These are phyloP conservation scores for Ogataea hybrid DNA, from an alignment of 1,139 yeast genomes.

Conservation along the genomic window DNA sequence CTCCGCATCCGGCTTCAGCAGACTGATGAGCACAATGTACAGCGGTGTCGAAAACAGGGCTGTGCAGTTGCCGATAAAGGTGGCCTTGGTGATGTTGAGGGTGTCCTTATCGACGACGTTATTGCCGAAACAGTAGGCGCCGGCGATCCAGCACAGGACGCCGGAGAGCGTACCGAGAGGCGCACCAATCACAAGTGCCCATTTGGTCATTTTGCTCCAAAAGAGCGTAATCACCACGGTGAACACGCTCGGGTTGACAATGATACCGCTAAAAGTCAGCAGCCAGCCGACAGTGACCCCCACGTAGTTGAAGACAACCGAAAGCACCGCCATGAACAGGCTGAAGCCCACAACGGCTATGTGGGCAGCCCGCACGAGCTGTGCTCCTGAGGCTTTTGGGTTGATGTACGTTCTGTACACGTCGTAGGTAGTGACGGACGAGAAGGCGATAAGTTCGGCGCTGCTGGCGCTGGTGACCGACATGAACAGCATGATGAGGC, in stretches of 20 bases:
- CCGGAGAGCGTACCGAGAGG: constrained; percentile 9
- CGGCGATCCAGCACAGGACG: constrained; percentile 10
- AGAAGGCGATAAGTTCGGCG: constrained; percentile 54
- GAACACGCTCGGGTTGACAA: constrained; percentile 20
- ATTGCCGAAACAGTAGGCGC: constrained; percentile 28
- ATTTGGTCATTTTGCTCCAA: constrained; percentile 9
- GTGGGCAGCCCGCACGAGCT: constrained; percentile 48
- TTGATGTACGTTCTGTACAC: constrained; percentile 50
- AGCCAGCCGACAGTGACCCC: constrained; percentile 35
- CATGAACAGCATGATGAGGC: constrained; percentile 50
- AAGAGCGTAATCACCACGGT: constrained; percentile 34
- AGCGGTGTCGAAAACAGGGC: constrained; percentile 10
- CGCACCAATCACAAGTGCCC: constrained; percentile 9
- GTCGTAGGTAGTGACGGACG: constrained; percentile 47
- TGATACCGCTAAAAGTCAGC: constrained; percentile 38
- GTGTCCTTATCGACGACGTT: constrained; percentile 31
- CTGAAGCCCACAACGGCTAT: constrained; percentile 45
- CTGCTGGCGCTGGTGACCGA: constrained; percentile 57
- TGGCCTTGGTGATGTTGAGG: constrained; percentile 8
- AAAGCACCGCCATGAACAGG: constrained; percentile 51
- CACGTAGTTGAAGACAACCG: constrained; percentile 54
- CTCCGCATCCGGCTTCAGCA: constrained; percentile 31
- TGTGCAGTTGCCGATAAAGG: constrained; percentile 11
- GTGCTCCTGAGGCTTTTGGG: constrained; percentile 49
- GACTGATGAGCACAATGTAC: constrained; percentile 28